These are phyloP conservation scores for Clarireedia paspali DNA, from an alignment of 2,329 filamentous ascomycete genomes.

Conservation along the genomic window DNA sequence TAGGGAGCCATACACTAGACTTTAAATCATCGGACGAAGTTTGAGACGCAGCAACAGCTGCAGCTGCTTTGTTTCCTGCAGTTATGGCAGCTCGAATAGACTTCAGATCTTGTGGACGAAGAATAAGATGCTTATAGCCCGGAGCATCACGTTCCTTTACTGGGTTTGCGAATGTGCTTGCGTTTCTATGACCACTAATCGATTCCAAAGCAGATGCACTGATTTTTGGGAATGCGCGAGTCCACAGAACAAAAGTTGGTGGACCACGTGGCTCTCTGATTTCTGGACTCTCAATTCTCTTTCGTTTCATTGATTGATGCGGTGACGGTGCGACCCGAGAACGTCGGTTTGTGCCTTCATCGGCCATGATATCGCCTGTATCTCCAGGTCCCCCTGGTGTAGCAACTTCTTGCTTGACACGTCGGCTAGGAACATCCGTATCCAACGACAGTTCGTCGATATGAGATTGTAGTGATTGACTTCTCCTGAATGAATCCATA, in stretches of 20 bases:
- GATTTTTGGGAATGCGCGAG: conserved; percentile 67
- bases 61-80: conserved; percentile 60
- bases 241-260: conserved; percentile 64
- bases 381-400: conserved; percentile 50
- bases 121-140: conserved; percentile 65
- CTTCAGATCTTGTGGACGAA: conserved; percentile 70
- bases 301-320: conserved; percentile 44
- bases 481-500: conserved; percentile 27
- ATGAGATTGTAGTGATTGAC: conserved; percentile 40
- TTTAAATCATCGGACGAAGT: conserved; percentile 40
- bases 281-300: conserved; percentile 36
- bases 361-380: conserved; percentile 46
- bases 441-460: conserved; percentile 42
- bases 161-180: conserved; percentile 71
- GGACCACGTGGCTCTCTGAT: conserved; percentile 38
- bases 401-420: conserved; percentile 51
- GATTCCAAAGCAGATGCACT: conserved; percentile 67
- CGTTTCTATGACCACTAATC: conserved; percentile 68
- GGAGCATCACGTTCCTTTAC: conserved; percentile 69
- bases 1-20: conserved; percentile 55
- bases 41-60: conserved; percentile 54
- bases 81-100: conserved; percentile 69
- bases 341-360: conserved; percentile 33
- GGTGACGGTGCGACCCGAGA: conserved; percentile 23
- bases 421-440: conserved; percentile 31